Conservation (phyloP, 2,329 filamentous ascomycete genomes). For the Aspergillus clavatus region DNA sequence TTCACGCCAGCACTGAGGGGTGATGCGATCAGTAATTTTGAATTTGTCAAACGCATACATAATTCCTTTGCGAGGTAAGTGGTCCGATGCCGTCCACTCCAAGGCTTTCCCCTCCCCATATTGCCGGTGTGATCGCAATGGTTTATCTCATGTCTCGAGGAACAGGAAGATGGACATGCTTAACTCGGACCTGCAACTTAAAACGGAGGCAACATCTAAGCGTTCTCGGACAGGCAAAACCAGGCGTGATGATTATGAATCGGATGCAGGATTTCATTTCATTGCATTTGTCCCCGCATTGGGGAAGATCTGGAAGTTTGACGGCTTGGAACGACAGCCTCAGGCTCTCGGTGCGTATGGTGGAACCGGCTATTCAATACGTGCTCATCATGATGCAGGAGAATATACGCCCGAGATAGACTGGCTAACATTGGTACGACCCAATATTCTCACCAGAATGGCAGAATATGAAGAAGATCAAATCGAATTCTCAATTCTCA, state of each 20-base stretch:
- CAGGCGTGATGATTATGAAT: constrained; percentile 43
- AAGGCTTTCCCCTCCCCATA: neutral
- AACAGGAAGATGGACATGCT: constrained; percentile 68
- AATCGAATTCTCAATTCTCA: constrained; percentile 72
- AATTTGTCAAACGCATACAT: constrained; percentile 74
- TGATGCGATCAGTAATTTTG: constrained; percentile 66
- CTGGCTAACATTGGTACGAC: constrained; percentile 64
- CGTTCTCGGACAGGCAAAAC: constrained; percentile 30
- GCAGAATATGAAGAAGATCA: constrained; percentile 58
- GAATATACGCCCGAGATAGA: constrained; percentile 43
- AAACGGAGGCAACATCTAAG: constrained; percentile 41
- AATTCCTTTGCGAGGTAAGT: constrained; percentile 75
- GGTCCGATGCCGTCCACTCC: neutral
- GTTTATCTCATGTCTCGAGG: constrained; percentile 1
- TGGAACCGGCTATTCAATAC: neutral
- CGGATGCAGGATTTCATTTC: constrained; percentile 74
- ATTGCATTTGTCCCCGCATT: constrained; percentile 77
- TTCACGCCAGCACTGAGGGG: constrained; percentile 71
- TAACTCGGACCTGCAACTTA: constrained; percentile 62
- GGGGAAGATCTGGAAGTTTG: constrained; percentile 79
- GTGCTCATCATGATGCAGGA: constrained; percentile 20
- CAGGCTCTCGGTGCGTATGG: constrained; percentile 52
- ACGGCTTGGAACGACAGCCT: constrained; percentile 73
- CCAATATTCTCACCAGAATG: constrained; percentile 65
- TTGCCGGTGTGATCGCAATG: neutral